These are phyloP conservation scores for Lanmaoa pseudosensibilis DNA, from an alignment of 768 basidiomycete genomes.

Conservation along the genomic window DNA sequence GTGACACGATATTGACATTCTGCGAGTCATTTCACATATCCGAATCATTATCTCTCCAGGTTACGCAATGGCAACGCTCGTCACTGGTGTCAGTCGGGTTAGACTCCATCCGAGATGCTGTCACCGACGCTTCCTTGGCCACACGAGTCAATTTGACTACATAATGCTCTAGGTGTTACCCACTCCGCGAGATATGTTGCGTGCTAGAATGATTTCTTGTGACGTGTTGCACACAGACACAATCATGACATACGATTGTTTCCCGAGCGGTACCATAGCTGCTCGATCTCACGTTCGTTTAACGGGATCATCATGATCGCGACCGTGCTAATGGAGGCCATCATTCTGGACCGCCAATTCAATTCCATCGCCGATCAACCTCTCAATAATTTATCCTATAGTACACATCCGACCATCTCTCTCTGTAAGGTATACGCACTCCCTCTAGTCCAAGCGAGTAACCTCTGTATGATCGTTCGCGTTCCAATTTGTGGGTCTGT, in stretches of 20 bases:
- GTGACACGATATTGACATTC: too few species aligned
- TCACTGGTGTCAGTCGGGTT: too few species aligned
- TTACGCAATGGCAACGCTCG: too few species aligned
- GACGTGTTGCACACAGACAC: too few species aligned
- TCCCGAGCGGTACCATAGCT: neutral
- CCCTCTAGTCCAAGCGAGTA: neutral
- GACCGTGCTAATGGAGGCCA: neutral
- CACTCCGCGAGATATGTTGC: neutral
- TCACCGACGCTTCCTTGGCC: neutral
- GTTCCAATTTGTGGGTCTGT: too few species aligned
- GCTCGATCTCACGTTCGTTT: neutral
- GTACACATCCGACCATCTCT: too few species aligned
- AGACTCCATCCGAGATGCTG: too few species aligned
- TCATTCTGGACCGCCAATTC: too few species aligned
- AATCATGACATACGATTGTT: too few species aligned
- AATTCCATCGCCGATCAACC: neutral
- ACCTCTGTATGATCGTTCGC: neutral
- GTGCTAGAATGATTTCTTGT: neutral
- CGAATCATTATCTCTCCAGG: too few species aligned
- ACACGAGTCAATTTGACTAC: too few species aligned
- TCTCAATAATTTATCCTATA: neutral
- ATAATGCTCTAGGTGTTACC: neutral
- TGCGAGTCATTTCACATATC: too few species aligned
- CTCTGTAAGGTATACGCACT: neutral
- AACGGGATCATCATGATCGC: neutral